Conservation (phyloP, 352 stramenopile genomes). For the Pythium scleroteichum region DNA sequence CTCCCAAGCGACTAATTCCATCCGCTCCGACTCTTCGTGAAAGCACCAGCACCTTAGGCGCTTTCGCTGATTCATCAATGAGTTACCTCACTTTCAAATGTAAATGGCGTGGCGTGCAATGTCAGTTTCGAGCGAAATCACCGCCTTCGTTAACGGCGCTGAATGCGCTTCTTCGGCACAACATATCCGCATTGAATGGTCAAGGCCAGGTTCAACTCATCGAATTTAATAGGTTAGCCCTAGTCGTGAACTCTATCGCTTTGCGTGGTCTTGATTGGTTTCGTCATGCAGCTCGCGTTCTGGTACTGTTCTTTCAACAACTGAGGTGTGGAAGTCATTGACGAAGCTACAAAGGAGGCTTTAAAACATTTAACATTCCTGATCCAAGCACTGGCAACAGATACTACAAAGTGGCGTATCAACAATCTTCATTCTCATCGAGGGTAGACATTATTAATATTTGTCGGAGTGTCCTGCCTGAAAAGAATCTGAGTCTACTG, state of each 20-base stretch:
- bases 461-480: no score
- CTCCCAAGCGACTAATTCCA: conserved; percentile 23
- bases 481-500: no score
- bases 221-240: conserved; percentile 26
- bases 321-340: conserved; percentile 5
- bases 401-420: conserved; percentile 11
- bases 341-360: background rate
- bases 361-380: background rate
- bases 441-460: conserved; percentile 10
- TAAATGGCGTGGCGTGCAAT: conserved; percentile 57
- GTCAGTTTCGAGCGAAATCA: conserved; percentile 42
- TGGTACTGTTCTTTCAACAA: conserved; percentile 5
- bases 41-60: background rate
- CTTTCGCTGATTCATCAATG: no score
- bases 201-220: conserved; percentile 3
- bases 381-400: conserved; percentile 16
- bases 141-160: conserved; percentile 37
- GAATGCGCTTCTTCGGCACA: conserved; percentile 31
- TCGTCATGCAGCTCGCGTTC: conserved; percentile 2
- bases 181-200: conserved; percentile 38
- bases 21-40: conserved; percentile 37
- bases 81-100: conserved; percentile 50
- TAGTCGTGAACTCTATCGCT: background rate
- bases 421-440: conserved; percentile 24
- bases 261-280: background rate